Evolutionary conservation across 1,284 basidiomycete species (phyloP).

Genomic region (Irpex rosettiformis): DNA sequence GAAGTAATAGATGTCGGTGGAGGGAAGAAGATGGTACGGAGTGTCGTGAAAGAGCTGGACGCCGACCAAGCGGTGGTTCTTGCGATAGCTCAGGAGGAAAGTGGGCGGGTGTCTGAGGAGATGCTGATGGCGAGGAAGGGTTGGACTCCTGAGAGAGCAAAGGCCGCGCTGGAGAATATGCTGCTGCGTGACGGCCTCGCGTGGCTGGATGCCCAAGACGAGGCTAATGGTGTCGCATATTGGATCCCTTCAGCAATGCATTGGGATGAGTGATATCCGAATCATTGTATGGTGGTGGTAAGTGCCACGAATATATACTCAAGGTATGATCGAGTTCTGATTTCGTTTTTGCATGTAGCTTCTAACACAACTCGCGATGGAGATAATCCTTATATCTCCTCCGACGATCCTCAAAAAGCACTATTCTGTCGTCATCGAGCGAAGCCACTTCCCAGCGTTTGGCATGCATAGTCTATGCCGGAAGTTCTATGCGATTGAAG

Average conservation of each 20-base stretch:
- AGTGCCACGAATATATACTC: not conserved
- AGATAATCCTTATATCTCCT: not conserved
- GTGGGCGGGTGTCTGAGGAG: constrained; percentile 63
- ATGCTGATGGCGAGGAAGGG: constrained; percentile 55
- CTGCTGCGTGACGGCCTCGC: constrained; percentile 87
- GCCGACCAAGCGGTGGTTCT: constrained; percentile 79
- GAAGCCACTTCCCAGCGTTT: not conserved
- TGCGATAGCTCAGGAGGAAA: constrained; percentile 65
- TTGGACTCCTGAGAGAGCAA: constrained; percentile 78
- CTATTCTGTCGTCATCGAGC: not conserved
- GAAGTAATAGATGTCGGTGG: constrained; percentile 70
- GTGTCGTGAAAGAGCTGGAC: constrained; percentile 76
- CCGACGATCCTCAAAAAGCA: not conserved
- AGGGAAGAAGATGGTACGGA: constrained; percentile 68
- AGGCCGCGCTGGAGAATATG: constrained; percentile 85
- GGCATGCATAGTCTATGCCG: not conserved
- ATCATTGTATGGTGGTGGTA: not conserved
- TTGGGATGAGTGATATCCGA: constrained; percentile 66
- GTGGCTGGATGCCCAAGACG: constrained; percentile 91
- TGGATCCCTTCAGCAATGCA: constrained; percentile 83
- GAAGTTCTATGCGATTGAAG: not conserved
- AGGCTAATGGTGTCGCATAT: constrained; percentile 58
- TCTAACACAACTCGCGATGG: not conserved
- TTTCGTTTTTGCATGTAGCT: not conserved
- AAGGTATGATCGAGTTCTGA: not conserved